A percentile compares a stretch with the other conserved stretches of the same genome.
These are phyloP conservation scores for Xerocomellus amylosporus DNA, from an alignment of 768 basidiomycete genomes.

Conservation along the genomic window DNA sequence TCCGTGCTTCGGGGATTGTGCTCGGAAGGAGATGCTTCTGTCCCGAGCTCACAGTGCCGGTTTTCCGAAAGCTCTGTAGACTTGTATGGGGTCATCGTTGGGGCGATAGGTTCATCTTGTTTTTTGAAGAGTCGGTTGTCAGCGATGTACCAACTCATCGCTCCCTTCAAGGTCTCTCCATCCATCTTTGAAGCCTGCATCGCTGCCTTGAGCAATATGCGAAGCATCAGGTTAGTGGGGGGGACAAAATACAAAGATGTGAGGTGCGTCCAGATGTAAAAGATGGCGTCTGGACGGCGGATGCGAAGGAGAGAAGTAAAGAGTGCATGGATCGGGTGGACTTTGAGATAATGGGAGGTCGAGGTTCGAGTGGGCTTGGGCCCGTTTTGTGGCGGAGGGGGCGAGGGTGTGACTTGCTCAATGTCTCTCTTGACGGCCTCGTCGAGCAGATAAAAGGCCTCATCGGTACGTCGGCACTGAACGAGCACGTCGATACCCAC, in stretches of 20 bases:
- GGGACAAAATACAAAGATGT: constrained; percentile 52
- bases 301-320: constrained; percentile 48
- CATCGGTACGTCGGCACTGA: constrained; percentile 39
- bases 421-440: constrained; percentile 30
- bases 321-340: constrained; percentile 41
- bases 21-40: not conserved
- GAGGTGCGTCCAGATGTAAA: constrained; percentile 69
- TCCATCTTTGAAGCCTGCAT: constrained; percentile 51
- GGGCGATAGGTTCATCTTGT: constrained; percentile 14
- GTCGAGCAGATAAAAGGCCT: constrained; percentile 53
- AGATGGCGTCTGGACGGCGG: constrained; percentile 60
- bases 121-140: constrained; percentile 20
- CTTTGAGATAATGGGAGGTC: constrained; percentile 16
- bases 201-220: constrained; percentile 59
- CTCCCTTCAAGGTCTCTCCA: constrained; percentile 47
- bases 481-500: constrained; percentile 52
- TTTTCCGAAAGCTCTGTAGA: not conserved
- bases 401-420: not conserved
- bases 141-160: constrained; percentile 36
- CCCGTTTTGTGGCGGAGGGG: not conserved
- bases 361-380: not conserved
- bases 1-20: not conserved
- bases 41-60: not conserved
- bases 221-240: constrained; percentile 56
- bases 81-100: constrained; percentile 1